phyloP scores from a whole-genome alignment of 306 rosid genomes.

The Dryas drummondii region DNA sequence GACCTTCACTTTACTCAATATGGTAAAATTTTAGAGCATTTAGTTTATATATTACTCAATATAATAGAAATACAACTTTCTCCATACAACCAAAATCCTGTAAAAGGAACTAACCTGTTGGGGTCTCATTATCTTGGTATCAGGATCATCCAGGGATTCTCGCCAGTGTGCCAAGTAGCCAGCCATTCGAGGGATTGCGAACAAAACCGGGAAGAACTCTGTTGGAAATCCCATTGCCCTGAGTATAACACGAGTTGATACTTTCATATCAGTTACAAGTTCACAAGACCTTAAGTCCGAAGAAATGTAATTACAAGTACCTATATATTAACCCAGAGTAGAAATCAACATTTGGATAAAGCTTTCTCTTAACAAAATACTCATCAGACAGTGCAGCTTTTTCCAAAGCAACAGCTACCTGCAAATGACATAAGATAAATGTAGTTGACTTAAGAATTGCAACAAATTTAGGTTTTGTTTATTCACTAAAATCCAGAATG shows the following conservation, averaged over 20 bases:
- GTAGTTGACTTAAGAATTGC: not conserved
- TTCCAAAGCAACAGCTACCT: slow-evolving; percentile 90
- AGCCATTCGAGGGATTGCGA: slow-evolving; percentile 95
- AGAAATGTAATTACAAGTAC: slow-evolving; percentile 19
- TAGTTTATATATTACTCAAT: not conserved
- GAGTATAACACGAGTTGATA: slow-evolving; percentile 18
- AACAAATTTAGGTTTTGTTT: not conserved
- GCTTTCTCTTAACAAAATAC: slow-evolving; percentile 80
- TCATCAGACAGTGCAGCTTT: slow-evolving; percentile 84
- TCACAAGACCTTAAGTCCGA: not conserved
- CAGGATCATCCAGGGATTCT: slow-evolving; percentile 90
- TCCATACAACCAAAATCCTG: not conserved
- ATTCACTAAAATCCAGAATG: not conserved
- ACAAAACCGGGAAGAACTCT: slow-evolving; percentile 76
- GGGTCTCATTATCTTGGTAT: slow-evolving; percentile 91
- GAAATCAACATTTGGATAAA: slow-evolving; percentile 93
- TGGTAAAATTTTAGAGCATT: too few relatives aligned
- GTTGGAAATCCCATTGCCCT: slow-evolving; percentile 97
- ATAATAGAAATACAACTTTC: not conserved
- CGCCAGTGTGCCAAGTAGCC: slow-evolving; percentile 96
- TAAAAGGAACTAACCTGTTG: slow-evolving; percentile 52
- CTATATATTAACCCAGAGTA: slow-evolving; percentile 85
- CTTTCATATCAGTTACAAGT: not conserved
- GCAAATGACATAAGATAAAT: slow-evolving; percentile 21
- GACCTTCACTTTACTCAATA: not conserved